These are phyloP conservation scores for Puccinia novopanici DNA, from an alignment of 1,284 basidiomycete genomes.

Conservation along the genomic window DNA sequence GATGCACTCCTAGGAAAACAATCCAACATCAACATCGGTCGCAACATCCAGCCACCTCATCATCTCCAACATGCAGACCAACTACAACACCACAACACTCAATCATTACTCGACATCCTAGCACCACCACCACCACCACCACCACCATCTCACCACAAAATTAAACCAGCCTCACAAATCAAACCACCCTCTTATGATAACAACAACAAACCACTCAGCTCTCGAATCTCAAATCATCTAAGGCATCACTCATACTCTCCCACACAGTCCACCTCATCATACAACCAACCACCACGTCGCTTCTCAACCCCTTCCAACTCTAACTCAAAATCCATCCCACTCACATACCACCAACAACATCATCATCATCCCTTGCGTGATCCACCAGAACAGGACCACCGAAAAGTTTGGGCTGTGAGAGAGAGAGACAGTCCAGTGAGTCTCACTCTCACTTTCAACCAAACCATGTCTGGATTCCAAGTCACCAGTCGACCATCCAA, in stretches of 20 bases:
- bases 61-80: constrained; percentile 1
- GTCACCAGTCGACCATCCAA: background rate
- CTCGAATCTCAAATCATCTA: too few relatives aligned
- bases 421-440: too few relatives aligned
- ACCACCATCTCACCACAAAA: constrained; percentile 4
- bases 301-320: constrained; percentile 1
- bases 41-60: background rate
- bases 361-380: too few relatives aligned
- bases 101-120: too few relatives aligned
- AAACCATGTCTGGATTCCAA: constrained; percentile 11
- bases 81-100: background rate
- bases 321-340: background rate
- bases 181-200: too few relatives aligned
- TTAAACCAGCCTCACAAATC: too few relatives aligned
- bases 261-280: background rate
- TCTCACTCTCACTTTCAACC: too few relatives aligned
- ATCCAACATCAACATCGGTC: background rate
- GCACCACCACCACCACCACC: background rate
- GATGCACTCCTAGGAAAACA: constrained; percentile 35
- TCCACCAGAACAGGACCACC: too few relatives aligned
- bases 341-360: background rate
- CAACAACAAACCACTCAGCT: too few relatives aligned
- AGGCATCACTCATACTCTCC: constrained; percentile 13
- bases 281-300: background rate
- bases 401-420: too few relatives aligned